A percentile compares a stretch with the other conserved stretches of the same genome.
Evolutionary conservation across 2,329 filamentous ascomycete genomes (phyloP).

Genomic region (Aspergillus piperis): DNA sequence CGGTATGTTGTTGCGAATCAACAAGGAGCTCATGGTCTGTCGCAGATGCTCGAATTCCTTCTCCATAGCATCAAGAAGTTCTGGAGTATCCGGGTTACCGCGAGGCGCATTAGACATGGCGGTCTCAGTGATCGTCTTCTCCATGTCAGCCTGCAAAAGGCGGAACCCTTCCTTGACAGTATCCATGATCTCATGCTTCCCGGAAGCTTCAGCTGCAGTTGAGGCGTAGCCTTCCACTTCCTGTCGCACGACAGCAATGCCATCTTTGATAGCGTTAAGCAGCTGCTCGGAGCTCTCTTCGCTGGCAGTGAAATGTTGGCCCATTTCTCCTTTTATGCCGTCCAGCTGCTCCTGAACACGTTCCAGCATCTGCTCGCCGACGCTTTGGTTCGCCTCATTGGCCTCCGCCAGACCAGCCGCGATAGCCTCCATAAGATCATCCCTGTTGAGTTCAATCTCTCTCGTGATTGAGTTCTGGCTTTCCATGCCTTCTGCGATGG

Average conservation of each 20-base stretch:
- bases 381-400: constrained; percentile 51
- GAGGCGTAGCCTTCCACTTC: constrained; percentile 84
- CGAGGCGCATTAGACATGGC: constrained; percentile 33
- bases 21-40: constrained; percentile 70
- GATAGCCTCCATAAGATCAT: constrained; percentile 61
- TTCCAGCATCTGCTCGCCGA: constrained; percentile 61
- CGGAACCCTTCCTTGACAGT: constrained; percentile 65
- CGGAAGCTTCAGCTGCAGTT: constrained; percentile 65
- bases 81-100: constrained; percentile 60
- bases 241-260: constrained; percentile 74
- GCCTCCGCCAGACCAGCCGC: constrained; percentile 58
- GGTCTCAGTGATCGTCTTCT: constrained; percentile 52
- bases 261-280: constrained; percentile 83
- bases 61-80: constrained; percentile 73
- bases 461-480: constrained; percentile 48
- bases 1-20: constrained; percentile 61
- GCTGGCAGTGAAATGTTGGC: constrained; percentile 76
- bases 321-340: constrained; percentile 66
- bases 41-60: constrained; percentile 81
- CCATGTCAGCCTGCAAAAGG: constrained; percentile 61
- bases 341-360: constrained; percentile 62
- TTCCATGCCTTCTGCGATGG: constrained; percentile 61
- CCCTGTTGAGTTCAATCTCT: constrained; percentile 61
- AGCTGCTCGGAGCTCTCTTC: constrained; percentile 85
- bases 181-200: constrained; percentile 77